Evolutionary conservation across 306 rosid species (phyloP).

Genomic region (Dalbergia oliveri): DNA sequence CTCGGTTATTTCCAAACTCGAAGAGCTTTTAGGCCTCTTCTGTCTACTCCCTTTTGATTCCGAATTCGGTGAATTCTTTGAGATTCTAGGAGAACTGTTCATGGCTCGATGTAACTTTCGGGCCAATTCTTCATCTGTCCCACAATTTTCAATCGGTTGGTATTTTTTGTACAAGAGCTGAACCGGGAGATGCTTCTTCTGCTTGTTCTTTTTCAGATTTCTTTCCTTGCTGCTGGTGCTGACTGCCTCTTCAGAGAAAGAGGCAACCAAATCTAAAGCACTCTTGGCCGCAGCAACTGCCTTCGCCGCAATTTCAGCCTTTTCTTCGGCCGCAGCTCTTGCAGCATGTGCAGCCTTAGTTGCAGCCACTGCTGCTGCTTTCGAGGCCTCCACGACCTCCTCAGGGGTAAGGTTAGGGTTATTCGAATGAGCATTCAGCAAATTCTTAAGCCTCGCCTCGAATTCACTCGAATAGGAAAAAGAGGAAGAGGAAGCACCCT

Average conservation of each 20-base stretch:
- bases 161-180: conserved; percentile 87
- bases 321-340: conserved; percentile 80
- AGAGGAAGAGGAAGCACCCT: conserved; percentile 59
- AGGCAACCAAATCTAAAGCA: conserved; percentile 88
- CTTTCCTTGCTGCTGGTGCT: conserved; percentile 51
- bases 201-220: conserved; percentile 74
- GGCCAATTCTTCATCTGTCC: conserved; percentile 91
- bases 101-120: conserved; percentile 82
- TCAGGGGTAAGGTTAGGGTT: conserved; percentile 71
- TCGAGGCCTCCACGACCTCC: conserved; percentile 77
- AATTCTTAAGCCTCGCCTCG: conserved; percentile 64
- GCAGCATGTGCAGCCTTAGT: conserved; percentile 72
- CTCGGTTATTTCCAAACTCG: conserved; percentile 58
- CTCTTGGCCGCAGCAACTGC: conserved; percentile 89
- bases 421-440: conserved; percentile 65
- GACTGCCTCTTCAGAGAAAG: conserved; percentile 70
- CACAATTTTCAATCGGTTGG: conserved; percentile 78
- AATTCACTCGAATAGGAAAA: conserved; percentile 59
- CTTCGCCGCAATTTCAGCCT: conserved; percentile 77
- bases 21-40: conserved; percentile 65
- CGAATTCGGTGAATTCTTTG: conserved; percentile 68
- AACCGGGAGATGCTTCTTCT: conserved; percentile 89
- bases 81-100: conserved; percentile 89
- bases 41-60: conserved; percentile 68
- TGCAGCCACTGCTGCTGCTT: conserved; percentile 70